Evolutionary conservation across 306 rosid genomes (phyloP), one percentile per base, ranked within the genome.

Genomic region (Inga laurina): DNA sequence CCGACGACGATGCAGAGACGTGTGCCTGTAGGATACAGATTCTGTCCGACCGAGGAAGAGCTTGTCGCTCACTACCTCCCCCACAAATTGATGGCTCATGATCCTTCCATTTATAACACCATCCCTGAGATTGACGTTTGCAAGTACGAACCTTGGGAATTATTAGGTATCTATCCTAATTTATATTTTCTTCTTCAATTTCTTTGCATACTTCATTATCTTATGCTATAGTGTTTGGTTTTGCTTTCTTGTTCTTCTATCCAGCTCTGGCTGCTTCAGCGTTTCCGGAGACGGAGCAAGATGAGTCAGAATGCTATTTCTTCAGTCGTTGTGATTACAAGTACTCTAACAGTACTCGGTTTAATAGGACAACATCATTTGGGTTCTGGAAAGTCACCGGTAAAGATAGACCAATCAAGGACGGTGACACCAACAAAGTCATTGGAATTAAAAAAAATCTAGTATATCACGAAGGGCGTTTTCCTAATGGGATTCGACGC

Each of bases 341-440:
- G 86, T 62, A 82, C 66, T 4, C 72, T 7, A 88, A 78, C 2
- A 86, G 89, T 21, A 65, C 12, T 8, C 81, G 90, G 35, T 1
- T n/a, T 2, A 86, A 87, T 54, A 80, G 97, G 88, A 6, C 81
- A 54, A 93, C 98, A 0, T 1, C 9, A 2, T 0, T 0, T 8
- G 98, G 98, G 3, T 93, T 0, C 71, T 95, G 98, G 98, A 93
- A 95, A 81, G 37, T 73, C 72, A 93, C 97, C 2, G 93, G 97
- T 2, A 54, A 10, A 3, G 92, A 85, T 4, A 65, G 90, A 8
- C 4, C 4, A 0, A 72, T 93, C 49, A 87, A 16, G 84, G 74
- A 4, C 1, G 54, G 41, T 8, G 84, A 70, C 30, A 88, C 78
- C 16, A 79, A 61, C 44, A 41, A 8, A 0, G 78, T 86, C 37